Conservation (phyloP, 1,284 basidiomycete species). For the Tetrapyrgos nigripes region DNA sequence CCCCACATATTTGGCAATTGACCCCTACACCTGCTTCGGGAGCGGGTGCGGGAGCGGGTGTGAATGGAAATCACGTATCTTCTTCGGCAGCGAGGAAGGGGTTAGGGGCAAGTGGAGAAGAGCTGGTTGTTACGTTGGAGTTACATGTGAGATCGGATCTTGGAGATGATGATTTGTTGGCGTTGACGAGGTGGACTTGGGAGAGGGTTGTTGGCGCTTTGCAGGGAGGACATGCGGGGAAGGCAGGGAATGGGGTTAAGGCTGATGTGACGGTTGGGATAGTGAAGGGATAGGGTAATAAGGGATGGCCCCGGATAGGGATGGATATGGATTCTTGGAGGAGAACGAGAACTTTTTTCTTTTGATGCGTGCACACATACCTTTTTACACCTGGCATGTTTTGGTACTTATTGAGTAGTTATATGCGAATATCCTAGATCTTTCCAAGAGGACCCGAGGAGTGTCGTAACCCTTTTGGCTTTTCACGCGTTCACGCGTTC, state of each 20-base stretch:
- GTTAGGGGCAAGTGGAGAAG: constrained; percentile 20
- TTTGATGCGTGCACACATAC: no score
- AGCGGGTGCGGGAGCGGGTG: no score
- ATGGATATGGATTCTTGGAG: no score
- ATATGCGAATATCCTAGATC: no score
- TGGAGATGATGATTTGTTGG: constrained; percentile 76
- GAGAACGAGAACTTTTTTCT: no score
- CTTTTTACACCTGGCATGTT: no score
- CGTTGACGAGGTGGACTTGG: constrained; percentile 75
- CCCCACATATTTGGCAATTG: constrained; percentile 88
- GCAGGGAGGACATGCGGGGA: constrained; percentile 29
- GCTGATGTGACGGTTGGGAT: constrained; percentile 47
- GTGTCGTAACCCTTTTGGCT: no score
- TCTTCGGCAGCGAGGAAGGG: background rate
- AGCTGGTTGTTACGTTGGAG: constrained; percentile 82
- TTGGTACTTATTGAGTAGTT: no score
- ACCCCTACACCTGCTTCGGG: constrained; percentile 46
- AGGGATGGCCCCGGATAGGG: no score
- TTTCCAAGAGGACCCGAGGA: no score
- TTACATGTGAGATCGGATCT: constrained; percentile 76
- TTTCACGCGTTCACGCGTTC: no score
- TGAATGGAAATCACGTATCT: constrained; percentile 2
- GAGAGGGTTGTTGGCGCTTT: constrained; percentile 61
- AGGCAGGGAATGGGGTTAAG: constrained; percentile 40
- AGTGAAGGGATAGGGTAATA: constrained; percentile 25